phyloP scores from a whole-genome alignment of 768 basidiomycete genomes.

The Tricholoma terreum region DNA sequence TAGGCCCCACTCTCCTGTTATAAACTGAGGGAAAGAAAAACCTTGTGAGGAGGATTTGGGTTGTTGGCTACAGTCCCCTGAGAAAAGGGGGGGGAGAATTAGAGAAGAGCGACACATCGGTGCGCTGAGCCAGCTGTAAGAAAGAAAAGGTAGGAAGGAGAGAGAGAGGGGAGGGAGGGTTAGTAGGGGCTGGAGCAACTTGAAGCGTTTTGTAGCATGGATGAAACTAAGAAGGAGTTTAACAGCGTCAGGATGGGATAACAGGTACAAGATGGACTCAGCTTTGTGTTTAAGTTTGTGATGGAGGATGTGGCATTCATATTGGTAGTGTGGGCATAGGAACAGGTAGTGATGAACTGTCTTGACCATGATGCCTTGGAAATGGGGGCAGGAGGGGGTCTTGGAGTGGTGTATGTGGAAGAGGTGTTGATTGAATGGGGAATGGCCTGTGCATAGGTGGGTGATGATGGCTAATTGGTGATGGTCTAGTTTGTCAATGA shows the following conservation, averaged over 20 bases:
- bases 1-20: neutral
- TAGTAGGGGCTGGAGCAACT: neutral
- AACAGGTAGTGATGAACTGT: slow-evolving; percentile 5
- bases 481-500: neutral
- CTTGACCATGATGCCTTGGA: slow-evolving; percentile 5
- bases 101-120: neutral
- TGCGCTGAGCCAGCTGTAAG: neutral
- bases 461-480: slow-evolving; percentile 17
- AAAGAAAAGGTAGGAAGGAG: neutral
- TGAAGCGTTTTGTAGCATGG: slow-evolving; percentile 3
- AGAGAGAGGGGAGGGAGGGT: neutral
- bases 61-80: neutral
- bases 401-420: slow-evolving; percentile 12
- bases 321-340: slow-evolving; percentile 6
- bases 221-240: slow-evolving; percentile 7
- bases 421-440: slow-evolving; percentile 29
- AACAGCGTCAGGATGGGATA: neutral
- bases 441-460: slow-evolving; percentile 32
- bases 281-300: slow-evolving; percentile 5
- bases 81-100: neutral
- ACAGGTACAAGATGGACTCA: slow-evolving; percentile 3
- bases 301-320: slow-evolving; percentile 1
- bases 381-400: slow-evolving; percentile 17
- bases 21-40: neutral
- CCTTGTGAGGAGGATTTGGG: neutral